Base-by-base conservation (phyloP, 192 early-diverging fungal species). In the Fimicolochytrium jonesii region DNA sequence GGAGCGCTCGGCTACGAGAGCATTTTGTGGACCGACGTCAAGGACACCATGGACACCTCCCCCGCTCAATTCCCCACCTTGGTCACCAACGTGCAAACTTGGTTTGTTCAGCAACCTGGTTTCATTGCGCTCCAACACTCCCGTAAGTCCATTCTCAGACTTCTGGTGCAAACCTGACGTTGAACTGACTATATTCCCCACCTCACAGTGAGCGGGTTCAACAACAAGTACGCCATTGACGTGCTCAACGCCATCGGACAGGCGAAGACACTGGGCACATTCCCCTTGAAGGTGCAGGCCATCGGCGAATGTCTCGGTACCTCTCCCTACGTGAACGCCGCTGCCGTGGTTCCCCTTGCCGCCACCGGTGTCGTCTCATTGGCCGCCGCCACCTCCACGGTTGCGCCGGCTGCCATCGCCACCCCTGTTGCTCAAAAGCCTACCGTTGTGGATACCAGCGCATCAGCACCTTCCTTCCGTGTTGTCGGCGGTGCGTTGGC, bases 1-100 rank as follows among this genome's bases (percentile, higher is more conserved):
- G 44, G 56, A 10, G 77, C 87, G 44, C 60, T 91, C 56, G 87
- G 77, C 37, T 72, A 77, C 50, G 20, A 36, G 13, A 55, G 39
- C 34, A 61, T 70, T 28, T 53, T 76, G 35, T 78, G 77, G 77
- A 67, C 59, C 41, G n/a, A n/a, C n/a, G 48, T 37, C 55, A 59
- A 63, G 17, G 76, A 76, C 57, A 28, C 73, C 13, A 39, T 53
- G 10, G 76, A 77, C 43, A 56, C 26, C 29, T 0, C 34, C 42
- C 63, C 60, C 1, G 63, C 58, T 26, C 26, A 7, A 29, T 37
- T n/a, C 6, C 32, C 47, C 37, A 13, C 25, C 22, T 10, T 63
- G 11, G 13, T 66, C 15, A 59, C 18, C 36, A 51, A 7, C 13
- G 47, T 57, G 32, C 37, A 36, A 17, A 49, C 33, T 4, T 68